Conservation (phyloP, 192 early-diverging fungal species). For the Piromyces finnis region DNA sequence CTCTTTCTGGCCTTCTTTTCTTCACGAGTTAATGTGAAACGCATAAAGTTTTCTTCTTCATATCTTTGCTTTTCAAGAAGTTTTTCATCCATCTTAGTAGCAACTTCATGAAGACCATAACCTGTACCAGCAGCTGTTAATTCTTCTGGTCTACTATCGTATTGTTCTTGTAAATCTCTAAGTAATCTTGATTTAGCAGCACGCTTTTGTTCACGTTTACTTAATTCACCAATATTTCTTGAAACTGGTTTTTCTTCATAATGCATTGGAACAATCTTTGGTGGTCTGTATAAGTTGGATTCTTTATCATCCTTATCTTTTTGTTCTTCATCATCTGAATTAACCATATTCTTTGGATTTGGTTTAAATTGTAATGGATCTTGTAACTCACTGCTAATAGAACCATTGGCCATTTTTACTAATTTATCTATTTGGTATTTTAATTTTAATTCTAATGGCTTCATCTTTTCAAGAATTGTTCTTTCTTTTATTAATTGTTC, state of each 20-base stretch:
- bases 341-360: constrained; percentile 44
- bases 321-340: constrained; percentile 14
- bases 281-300: constrained; percentile 64
- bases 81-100: constrained; percentile 32
- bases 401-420: constrained; percentile 39
- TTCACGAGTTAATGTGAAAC: constrained; percentile 49
- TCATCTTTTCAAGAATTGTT: constrained; percentile 79
- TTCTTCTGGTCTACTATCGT: constrained; percentile 73
- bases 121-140: constrained; percentile 49
- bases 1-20: constrained; percentile 42
- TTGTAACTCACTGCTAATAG: constrained; percentile 9
- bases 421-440: constrained; percentile 97
- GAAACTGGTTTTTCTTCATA: constrained; percentile 63
- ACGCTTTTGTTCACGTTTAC: constrained; percentile 6
- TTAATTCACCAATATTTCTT: constrained; percentile 33
- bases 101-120: constrained; percentile 34
- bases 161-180: constrained; percentile 62
- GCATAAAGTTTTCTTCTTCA: constrained; percentile 80
- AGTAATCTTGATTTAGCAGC: constrained; percentile 68
- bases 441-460: constrained; percentile 80
- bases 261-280: constrained; percentile 64
- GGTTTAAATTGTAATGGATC: constrained; percentile 88
- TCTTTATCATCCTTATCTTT: constrained; percentile 16
- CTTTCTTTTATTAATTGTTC: constrained; percentile 56
- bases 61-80: constrained; percentile 47